Base-by-base conservation (phyloP, 345 rosid genomes). In the Boechera retrofracta region DNA sequence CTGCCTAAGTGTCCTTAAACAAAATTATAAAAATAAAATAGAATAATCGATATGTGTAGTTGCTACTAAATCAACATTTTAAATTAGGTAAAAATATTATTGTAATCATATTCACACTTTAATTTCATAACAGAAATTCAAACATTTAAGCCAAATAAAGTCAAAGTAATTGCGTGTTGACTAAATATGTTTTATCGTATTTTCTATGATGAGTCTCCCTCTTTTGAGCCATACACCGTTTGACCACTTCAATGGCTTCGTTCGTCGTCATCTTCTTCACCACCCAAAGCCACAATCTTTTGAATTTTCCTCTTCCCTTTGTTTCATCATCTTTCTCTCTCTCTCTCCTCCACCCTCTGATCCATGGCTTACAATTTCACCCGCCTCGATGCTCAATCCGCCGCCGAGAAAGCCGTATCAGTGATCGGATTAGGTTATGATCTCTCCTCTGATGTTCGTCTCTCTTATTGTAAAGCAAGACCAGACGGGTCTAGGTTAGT, bases 391-490 rank as follows among this genome's bases (percentile, higher is more conserved):
- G 86, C 98, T 1, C 87, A 85, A 51, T 79, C 91, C 18, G 97
- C 96, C 39, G 98, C 94, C 1, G 89, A 95, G 84, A 87, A 77
- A 82, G 96, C 98, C 0, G 96, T 95, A 3, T 88, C 98, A 1
- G 97, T 83, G 51, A 85, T 95, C 78, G 99, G 99, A 16, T 82
- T 74, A 73, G 99, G 99, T 5, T 92, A 84, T 78, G 94, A 95
- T 76, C 83, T 95, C 63, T 45, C 78, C 38, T 42, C 11, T 29
- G 99, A 95, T 55, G 13, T 89, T 65, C 81, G 96, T 55, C 62
- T 95, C 52, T 83, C 89, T 1, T 63, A 88, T 6, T 89, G 97
- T 81, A 88, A 83, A 77, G 12, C 87, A 4, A 78, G 83, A 12
- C 85, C 86, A 16, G 67, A 79, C 16, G 86, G 84, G 7, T 88